These are phyloP conservation scores for Grigorovia humatica DNA, from an alignment of 805 yeast species.

Conservation along the genomic window DNA sequence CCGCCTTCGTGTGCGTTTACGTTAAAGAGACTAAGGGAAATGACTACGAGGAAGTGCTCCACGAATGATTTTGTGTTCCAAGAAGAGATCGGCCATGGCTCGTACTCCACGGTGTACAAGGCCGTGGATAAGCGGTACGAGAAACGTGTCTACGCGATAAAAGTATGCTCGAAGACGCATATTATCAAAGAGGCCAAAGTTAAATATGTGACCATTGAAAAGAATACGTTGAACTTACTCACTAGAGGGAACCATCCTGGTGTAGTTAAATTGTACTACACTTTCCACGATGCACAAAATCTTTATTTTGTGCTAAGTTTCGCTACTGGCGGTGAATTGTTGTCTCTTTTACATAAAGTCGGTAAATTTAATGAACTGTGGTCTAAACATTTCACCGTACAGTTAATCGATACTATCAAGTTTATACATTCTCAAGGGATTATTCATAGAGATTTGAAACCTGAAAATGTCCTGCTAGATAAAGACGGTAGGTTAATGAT, in stretches of 20 bases:
- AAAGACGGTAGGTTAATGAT: conserved; percentile 80
- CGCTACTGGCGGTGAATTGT: conserved; percentile 91
- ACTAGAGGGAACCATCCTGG: conserved; percentile 81
- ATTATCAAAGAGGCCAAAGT: conserved; percentile 90
- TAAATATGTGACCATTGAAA: conserved; percentile 92
- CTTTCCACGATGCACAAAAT: conserved; percentile 86
- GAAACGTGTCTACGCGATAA: conserved; percentile 64
- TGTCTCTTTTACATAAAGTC: conserved; percentile 62
- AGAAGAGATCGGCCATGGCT: conserved; percentile 72
- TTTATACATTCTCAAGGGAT: conserved; percentile 86
- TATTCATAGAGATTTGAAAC: conserved; percentile 89
- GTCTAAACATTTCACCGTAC: conserved; percentile 71
- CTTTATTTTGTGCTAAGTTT: conserved; percentile 87
- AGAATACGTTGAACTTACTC: conserved; percentile 73
- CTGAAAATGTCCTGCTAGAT: conserved; percentile 82
- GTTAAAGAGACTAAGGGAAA: not conserved
- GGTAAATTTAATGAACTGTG: conserved; percentile 72
- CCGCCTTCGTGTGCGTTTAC: too few species aligned
- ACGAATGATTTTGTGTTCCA: conserved; percentile 28
- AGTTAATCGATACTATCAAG: conserved; percentile 80
- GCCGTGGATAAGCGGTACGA: conserved; percentile 60
- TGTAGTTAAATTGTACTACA: conserved; percentile 79
- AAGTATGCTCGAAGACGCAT: conserved; percentile 83
- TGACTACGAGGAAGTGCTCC: conserved; percentile 21
- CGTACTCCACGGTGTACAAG: conserved; percentile 86